phyloP scores from a whole-genome alignment of 2,329 filamentous ascomycete species.

The Colletotrichum tofieldiae region DNA sequence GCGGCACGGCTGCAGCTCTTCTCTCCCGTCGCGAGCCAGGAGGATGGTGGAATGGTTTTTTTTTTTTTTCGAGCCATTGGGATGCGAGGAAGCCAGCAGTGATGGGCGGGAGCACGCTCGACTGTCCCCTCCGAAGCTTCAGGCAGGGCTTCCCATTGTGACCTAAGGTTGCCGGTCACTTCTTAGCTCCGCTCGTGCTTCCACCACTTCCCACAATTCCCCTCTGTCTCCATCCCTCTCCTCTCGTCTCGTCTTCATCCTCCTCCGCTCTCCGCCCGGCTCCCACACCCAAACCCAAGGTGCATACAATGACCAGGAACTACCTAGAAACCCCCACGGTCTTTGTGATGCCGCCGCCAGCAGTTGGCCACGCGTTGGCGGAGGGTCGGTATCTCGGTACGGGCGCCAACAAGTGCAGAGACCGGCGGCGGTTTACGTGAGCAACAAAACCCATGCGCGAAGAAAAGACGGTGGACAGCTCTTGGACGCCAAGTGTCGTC shows the following conservation, averaged over 20 bases:
- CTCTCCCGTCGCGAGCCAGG: not conserved
- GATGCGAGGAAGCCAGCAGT: not conserved
- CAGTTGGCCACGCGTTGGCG: conserved; percentile 22
- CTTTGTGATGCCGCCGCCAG: not conserved
- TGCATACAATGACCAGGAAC: conserved; percentile 18
- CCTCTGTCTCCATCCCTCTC: not conserved
- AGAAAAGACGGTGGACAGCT: conserved; percentile 15
- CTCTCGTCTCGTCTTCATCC: conserved; percentile 20
- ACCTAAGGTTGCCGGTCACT: not conserved
- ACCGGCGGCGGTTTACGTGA: conserved; percentile 13
- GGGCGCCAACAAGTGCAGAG: conserved; percentile 5
- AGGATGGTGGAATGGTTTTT: not conserved
- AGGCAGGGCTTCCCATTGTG: not conserved
- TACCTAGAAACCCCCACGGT: conserved; percentile 16
- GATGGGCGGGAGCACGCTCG: not conserved
- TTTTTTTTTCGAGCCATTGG: not conserved
- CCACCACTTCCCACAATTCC: conserved; percentile 7
- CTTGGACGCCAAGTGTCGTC: conserved; percentile 34
- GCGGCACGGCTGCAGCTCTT: not conserved
- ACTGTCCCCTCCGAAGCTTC: not conserved
- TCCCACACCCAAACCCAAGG: conserved; percentile 32
- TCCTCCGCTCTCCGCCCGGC: conserved; percentile 25
- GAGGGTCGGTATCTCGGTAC: not conserved
- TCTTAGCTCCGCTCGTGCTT: not conserved
- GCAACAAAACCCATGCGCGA: conserved; percentile 12